Evolutionary conservation across 2,329 filamentous ascomycete species (phyloP).

Genomic region (Aspergillus sp.): DNA sequence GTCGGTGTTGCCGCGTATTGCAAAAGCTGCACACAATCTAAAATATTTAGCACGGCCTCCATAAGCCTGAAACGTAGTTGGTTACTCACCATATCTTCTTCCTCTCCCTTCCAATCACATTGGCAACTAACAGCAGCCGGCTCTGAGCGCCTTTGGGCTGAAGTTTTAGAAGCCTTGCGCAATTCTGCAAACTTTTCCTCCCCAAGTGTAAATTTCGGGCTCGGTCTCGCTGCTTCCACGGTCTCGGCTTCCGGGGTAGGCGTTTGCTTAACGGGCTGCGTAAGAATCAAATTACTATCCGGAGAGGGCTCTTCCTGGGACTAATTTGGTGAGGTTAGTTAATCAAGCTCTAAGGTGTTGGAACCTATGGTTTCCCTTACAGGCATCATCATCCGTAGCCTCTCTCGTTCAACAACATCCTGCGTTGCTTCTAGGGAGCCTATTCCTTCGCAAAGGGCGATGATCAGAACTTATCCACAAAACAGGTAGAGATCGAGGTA

Average conservation of each 20-base stretch:
- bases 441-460: not conserved
- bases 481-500: not conserved
- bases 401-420: slow-evolving; percentile 27
- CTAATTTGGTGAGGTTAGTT: slow-evolving; percentile 9
- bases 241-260: slow-evolving; percentile 2
- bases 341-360: not conserved
- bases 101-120: slow-evolving; percentile 41
- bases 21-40: slow-evolving; percentile 49
- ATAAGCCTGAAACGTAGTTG: not conserved
- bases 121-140: slow-evolving; percentile 35
- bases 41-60: slow-evolving; percentile 10
- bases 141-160: not conserved
- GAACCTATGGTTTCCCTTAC: slow-evolving; percentile 10
- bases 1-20: slow-evolving; percentile 45
- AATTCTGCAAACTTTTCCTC: slow-evolving; percentile 20
- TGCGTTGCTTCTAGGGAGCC: slow-evolving; percentile 24
- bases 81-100: slow-evolving; percentile 42
- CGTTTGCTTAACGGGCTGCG: slow-evolving; percentile 22
- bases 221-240: slow-evolving; percentile 7
- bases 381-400: slow-evolving; percentile 34
- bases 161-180: slow-evolving; percentile 5
- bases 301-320: slow-evolving; percentile 23
- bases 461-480: not conserved
- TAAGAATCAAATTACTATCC: slow-evolving; percentile 29
- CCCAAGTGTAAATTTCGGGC: slow-evolving; percentile 16